These are phyloP conservation scores for Xylariomycetidae sp. DNA, from an alignment of 2,329 filamentous ascomycete species.

Conservation along the genomic window DNA sequence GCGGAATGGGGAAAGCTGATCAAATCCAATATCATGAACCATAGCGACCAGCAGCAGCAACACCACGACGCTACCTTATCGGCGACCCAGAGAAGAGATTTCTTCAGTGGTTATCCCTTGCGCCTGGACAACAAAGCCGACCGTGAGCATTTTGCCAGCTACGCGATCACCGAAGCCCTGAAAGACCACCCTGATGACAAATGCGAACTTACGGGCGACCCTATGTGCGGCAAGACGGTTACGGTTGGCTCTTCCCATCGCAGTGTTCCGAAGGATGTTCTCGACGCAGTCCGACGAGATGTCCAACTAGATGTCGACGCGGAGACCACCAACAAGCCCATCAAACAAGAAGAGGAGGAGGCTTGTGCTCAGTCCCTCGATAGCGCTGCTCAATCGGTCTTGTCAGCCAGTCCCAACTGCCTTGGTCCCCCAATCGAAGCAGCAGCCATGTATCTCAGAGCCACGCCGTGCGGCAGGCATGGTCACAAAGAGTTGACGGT, in stretches of 20 bases:
- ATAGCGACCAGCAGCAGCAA: no score
- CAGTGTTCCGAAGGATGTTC: constrained; percentile 6
- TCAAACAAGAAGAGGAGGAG: no score
- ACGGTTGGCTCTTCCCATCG: neutral
- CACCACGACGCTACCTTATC: no score
- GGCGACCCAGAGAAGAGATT: no score
- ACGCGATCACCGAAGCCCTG: constrained; percentile 13
- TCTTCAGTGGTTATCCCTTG: constrained; percentile 5
- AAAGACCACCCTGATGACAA: constrained; percentile 7
- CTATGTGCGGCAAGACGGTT: constrained; percentile 12
- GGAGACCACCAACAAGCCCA: no score
- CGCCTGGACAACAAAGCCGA: constrained; percentile 2
- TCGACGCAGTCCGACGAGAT: constrained; percentile 12
- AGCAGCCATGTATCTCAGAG: constrained; percentile 16
- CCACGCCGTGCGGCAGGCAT: constrained; percentile 18
- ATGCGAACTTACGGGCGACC: constrained; percentile 11
- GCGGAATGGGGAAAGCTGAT: no score
- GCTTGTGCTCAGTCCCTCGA: constrained; percentile 12
- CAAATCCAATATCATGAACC: no score
- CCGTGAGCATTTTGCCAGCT: constrained; percentile 15
- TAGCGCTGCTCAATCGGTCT: constrained; percentile 16
- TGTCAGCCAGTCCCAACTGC: constrained; percentile 19
- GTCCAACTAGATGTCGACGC: constrained; percentile 19
- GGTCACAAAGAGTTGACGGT: constrained; percentile 15
- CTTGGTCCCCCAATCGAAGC: constrained; percentile 21